Evolutionary conservation across 306 rosid genomes (phyloP).

Genomic region (Bauhinia variegata): DNA sequence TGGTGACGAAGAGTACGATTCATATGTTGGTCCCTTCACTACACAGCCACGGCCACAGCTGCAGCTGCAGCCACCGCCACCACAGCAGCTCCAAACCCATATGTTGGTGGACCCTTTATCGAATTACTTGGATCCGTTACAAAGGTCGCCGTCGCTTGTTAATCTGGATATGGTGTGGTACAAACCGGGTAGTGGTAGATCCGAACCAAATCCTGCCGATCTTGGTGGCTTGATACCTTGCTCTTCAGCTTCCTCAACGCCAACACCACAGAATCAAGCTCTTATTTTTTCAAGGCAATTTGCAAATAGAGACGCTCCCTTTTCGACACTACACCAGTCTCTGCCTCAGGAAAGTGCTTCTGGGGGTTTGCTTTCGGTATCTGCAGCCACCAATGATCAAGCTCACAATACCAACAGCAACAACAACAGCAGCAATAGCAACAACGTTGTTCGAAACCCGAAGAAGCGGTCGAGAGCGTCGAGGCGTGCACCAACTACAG

Average conservation of each 20-base stretch:
- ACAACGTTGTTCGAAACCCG: conserved; percentile 61
- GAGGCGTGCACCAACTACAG: conserved; percentile 93
- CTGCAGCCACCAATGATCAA: conserved; percentile 37
- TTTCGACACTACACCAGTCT: conserved; percentile 41
- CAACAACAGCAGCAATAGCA: conserved; percentile 17
- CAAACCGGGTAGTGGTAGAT: conserved; percentile 46
- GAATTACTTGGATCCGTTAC: conserved; percentile 59
- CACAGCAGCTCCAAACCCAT: conserved; percentile 32
- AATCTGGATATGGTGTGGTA: conserved; percentile 62
- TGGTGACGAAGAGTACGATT: conserved; percentile 84
- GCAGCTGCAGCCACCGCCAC: conserved; percentile 24
- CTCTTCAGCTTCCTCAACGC: conserved; percentile 22
- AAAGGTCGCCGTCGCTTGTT: conserved; percentile 34
- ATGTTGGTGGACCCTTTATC: conserved; percentile 60
- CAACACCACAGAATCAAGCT: conserved; percentile 36
- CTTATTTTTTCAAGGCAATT: conserved; percentile 48
- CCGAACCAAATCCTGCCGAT: conserved; percentile 56
- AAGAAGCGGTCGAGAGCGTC: conserved; percentile 93
- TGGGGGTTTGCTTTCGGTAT: conserved; percentile 36
- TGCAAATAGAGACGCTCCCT: conserved; percentile 37
- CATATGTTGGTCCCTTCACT: conserved; percentile 50
- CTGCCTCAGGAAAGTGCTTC: conserved; percentile 35
- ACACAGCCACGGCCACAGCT: not conserved
- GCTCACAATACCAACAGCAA: not conserved
- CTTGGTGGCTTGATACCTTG: conserved; percentile 39